Percentiles rank a stretch among this genome's conserved stretches.
Evolutionary conservation across 345 rosid species (phyloP).

Genomic region (Linum trigynum): DNA sequence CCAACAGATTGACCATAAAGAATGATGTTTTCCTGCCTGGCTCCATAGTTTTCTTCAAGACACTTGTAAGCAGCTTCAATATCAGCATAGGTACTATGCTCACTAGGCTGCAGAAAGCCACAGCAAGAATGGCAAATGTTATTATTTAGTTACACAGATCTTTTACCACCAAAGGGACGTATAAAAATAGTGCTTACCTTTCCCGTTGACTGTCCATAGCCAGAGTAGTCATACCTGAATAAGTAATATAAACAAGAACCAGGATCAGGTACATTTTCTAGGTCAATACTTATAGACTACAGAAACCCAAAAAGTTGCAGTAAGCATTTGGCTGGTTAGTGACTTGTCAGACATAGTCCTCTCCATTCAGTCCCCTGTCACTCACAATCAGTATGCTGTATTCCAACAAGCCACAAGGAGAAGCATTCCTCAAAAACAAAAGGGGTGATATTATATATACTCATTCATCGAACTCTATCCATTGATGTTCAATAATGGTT

Average conservation of each 20-base stretch:
- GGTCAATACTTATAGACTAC: neutral
- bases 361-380: no score
- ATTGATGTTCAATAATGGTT: no score
- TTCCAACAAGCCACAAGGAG: no score
- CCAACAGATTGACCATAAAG: constrained; percentile 98
- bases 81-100: constrained; percentile 86
- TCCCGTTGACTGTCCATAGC: constrained; percentile 10
- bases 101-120: constrained; percentile 60
- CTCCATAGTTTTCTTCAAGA: constrained; percentile 74
- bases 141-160: neutral
- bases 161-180: neutral
- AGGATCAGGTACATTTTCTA: neutral
- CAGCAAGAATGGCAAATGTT: neutral
- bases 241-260: neutral
- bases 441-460: no score
- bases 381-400: no score
- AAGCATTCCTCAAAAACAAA: no score
- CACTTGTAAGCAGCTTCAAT: constrained; percentile 92
- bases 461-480: no score
- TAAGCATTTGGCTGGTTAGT: no score
- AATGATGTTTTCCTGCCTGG: constrained; percentile 79
- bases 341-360: no score
- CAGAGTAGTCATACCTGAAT: constrained; percentile 11
- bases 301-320: no score
- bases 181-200: neutral